phyloP scores from a whole-genome alignment of 805 yeast genomes.

The Osmozyma mogii region DNA sequence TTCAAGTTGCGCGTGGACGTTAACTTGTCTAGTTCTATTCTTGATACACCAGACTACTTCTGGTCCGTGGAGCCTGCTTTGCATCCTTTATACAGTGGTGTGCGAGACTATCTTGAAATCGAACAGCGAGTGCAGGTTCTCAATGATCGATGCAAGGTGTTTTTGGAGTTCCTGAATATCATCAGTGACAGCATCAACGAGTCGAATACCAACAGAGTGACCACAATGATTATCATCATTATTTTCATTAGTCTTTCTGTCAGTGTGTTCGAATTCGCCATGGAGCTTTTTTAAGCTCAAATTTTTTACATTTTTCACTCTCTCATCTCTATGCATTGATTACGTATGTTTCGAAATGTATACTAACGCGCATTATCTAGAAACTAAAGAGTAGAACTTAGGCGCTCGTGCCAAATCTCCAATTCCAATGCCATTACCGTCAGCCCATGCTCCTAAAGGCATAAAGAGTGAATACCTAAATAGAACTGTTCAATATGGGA shows the following conservation, averaged over 20 bases:
- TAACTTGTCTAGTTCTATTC: conserved; percentile 78
- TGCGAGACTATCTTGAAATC: conserved; percentile 87
- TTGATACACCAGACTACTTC: conserved; percentile 93
- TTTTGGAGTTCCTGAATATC: conserved; percentile 86
- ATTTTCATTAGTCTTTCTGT: conserved; percentile 74
- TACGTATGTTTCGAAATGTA: too few relatives aligned
- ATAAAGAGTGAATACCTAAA: too few relatives aligned
- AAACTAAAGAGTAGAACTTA: too few relatives aligned
- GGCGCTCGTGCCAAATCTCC: too few relatives aligned
- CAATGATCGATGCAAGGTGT: conserved; percentile 90
- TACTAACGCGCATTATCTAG: too few relatives aligned
- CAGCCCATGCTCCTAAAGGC: too few relatives aligned
- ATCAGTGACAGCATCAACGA: conserved; percentile 93
- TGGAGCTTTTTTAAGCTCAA: too few relatives aligned
- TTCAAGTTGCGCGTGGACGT: conserved; percentile 92
- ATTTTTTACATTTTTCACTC: too few relatives aligned
- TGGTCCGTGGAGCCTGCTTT: conserved; percentile 94
- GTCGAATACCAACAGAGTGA: conserved; percentile 81
- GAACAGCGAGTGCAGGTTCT: conserved; percentile 91
- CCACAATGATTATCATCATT: conserved; percentile 80
- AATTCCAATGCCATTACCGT: too few relatives aligned
- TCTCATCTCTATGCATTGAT: too few relatives aligned
- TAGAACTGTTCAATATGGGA: too few relatives aligned
- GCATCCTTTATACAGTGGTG: conserved; percentile 84
- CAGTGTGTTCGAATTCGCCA: conserved; percentile 61